A percentile compares a stretch with the other conserved stretches of the same genome.
phyloP scores from a whole-genome alignment of 441 rosid species.

The Manihot esculenta region DNA sequence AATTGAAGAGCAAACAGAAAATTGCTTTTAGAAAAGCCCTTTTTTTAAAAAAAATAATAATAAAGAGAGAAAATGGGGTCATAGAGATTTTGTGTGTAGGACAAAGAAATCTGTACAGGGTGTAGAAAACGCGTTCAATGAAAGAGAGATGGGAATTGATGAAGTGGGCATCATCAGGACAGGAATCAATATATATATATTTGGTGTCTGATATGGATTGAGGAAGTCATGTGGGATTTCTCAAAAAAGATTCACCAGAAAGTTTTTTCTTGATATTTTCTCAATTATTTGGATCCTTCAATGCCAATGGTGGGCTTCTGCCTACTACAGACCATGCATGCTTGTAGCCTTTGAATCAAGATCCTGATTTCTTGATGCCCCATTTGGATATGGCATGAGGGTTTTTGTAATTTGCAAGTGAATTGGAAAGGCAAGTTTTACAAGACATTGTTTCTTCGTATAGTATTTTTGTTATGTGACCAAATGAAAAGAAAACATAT shows the following conservation, averaged over 20 bases:
- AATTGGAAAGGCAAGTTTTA: neutral
- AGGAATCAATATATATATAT: conserved; percentile 21
- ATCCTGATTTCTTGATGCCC: neutral
- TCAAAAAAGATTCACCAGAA: conserved; percentile 8
- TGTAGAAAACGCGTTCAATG: conserved; percentile 13
- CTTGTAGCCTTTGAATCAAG: no score
- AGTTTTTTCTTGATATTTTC: conserved; percentile 9
- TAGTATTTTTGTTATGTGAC: no score
- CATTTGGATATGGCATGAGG: no score
- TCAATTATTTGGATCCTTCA: conserved; percentile 19
- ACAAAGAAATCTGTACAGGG: neutral
- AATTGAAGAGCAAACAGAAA: neutral
- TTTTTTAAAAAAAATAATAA: neutral
- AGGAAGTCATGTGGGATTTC: neutral
- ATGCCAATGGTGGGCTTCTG: neutral
- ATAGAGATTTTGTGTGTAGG: conserved; percentile 15
- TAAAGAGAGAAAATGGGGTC: conserved; percentile 21
- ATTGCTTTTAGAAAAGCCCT: neutral
- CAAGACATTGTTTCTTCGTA: neutral
- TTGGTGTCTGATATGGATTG: conserved; percentile 20
- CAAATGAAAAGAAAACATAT: no score
- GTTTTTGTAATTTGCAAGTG: neutral
- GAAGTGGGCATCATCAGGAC: no score
- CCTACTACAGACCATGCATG: neutral
- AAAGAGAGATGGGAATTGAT: conserved; percentile 18